Evolutionary conservation across 139 green algal genomes (phyloP).

Genomic region (Chlorella sp.): DNA sequence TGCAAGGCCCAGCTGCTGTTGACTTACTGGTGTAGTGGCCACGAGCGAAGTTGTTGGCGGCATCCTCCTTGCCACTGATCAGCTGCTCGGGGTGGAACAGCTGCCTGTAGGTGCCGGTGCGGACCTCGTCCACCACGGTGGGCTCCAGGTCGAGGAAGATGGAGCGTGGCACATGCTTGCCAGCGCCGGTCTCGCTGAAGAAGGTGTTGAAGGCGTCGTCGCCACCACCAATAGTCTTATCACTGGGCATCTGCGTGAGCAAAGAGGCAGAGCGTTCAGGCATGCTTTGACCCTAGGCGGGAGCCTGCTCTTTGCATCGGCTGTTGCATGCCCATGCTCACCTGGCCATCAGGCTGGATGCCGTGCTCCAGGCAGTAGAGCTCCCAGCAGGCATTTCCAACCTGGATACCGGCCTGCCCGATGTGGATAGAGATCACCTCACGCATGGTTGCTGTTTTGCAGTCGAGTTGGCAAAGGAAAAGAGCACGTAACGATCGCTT

Average conservation of each 20-base stretch:
- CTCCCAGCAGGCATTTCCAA: slow-evolving; percentile 97
- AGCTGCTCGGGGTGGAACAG: slow-evolving; percentile 98
- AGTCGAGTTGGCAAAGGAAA: too few relatives aligned
- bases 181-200: slow-evolving; percentile 92
- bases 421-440: slow-evolving; percentile 98
- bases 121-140: slow-evolving; percentile 93
- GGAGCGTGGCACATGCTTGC: slow-evolving; percentile 87
- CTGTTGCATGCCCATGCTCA: too few relatives aligned
- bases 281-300: background rate
- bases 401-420: slow-evolving; percentile 79
- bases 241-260: slow-evolving; percentile 92
- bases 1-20: too few relatives aligned
- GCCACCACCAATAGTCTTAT: slow-evolving; percentile 86
- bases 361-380: slow-evolving; percentile 97
- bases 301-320: slow-evolving; percentile 33
- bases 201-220: slow-evolving; percentile 98
- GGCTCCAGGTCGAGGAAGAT: slow-evolving; percentile 95
- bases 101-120: slow-evolving; percentile 92
- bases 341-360: slow-evolving; percentile 94
- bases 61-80: slow-evolving; percentile 92
- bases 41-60: slow-evolving; percentile 63
- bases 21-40: slow-evolving; percentile 91
- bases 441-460: slow-evolving; percentile 64
- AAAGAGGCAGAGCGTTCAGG: slow-evolving; percentile 16
- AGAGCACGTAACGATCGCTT: too few relatives aligned